phyloP scores from a whole-genome alignment of 2,329 filamentous ascomycete genomes.

The Colletotrichum musae region DNA sequence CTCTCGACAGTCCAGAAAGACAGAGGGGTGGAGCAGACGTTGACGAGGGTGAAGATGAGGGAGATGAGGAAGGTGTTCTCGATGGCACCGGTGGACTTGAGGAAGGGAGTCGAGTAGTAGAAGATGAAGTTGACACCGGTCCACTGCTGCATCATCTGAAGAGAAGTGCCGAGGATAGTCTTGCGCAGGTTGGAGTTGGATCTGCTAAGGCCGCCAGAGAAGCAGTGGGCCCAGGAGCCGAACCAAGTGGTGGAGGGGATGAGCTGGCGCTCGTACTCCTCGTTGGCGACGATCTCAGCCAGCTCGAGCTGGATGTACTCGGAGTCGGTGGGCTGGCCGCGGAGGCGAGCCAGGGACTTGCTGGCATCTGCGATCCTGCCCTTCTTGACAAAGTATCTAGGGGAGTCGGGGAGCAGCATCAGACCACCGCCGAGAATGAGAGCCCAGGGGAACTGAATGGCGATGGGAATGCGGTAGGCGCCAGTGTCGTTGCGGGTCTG shows the following conservation, averaged over 20 bases:
- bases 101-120: constrained; percentile 89
- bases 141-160: constrained; percentile 87
- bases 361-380: constrained; percentile 77
- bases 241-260: constrained; percentile 77
- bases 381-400: constrained; percentile 87
- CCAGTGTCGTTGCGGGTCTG: constrained; percentile 72
- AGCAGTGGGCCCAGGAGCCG: constrained; percentile 78
- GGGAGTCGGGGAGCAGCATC: constrained; percentile 85
- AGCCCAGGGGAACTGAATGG: constrained; percentile 85
- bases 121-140: constrained; percentile 96
- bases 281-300: constrained; percentile 89
- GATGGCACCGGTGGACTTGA: constrained; percentile 83
- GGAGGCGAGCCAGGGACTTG: constrained; percentile 74
- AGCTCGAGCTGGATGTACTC: constrained; percentile 85
- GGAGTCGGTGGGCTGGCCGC: constrained; percentile 80
- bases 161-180: constrained; percentile 78
- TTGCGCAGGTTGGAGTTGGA: constrained; percentile 78
- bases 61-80: constrained; percentile 85
- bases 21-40: constrained; percentile 86
- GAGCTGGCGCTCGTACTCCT: constrained; percentile 83
- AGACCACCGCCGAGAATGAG: constrained; percentile 81
- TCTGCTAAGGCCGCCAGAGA: constrained; percentile 74
- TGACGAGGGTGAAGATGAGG: constrained; percentile 89
- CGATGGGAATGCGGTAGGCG: constrained; percentile 86
- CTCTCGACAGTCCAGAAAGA: constrained; percentile 91